Conservation (phyloP, 140 eudicot genomes). For the Senecio squalidus region DNA sequence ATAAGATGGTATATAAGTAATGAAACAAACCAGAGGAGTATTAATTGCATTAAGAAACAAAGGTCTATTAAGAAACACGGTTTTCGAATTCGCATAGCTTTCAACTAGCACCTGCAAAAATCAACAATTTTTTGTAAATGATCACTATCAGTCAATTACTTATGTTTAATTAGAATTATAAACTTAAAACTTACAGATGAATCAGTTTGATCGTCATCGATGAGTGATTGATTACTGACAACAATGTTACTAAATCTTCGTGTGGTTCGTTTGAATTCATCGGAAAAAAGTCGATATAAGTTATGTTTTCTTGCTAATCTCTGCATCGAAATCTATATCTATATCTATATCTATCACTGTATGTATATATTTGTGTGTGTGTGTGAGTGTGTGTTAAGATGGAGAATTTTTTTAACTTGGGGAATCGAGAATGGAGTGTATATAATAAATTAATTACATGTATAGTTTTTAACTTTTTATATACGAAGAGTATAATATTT, state of each 20-base stretch:
- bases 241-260: neutral
- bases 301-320: conserved; percentile 9
- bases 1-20: too few relatives aligned
- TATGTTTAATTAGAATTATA: neutral
- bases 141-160: neutral
- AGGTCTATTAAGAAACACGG: conserved; percentile 76
- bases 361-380: too few relatives aligned
- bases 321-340: too few relatives aligned
- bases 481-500: too few relatives aligned
- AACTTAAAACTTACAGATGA: conserved; percentile 18
- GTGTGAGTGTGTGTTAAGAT: too few relatives aligned
- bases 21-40: conserved; percentile 37
- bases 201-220: conserved; percentile 18
- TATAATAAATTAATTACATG: too few relatives aligned
- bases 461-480: too few relatives aligned
- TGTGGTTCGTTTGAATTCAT: neutral
- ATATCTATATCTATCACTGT: too few relatives aligned
- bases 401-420: too few relatives aligned
- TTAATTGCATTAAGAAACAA: conserved; percentile 59
- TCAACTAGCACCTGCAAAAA: conserved; percentile 34
- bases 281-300: neutral
- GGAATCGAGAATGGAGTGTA: too few relatives aligned
- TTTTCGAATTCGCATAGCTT: conserved; percentile 56
- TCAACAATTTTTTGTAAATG: too few relatives aligned
- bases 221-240: conserved; percentile 5